A percentile compares a stretch with the other conserved stretches of the same genome.
These are phyloP conservation scores for Blastobotrys persicus DNA, from an alignment of 1,139 yeast species.

Conservation along the genomic window DNA sequence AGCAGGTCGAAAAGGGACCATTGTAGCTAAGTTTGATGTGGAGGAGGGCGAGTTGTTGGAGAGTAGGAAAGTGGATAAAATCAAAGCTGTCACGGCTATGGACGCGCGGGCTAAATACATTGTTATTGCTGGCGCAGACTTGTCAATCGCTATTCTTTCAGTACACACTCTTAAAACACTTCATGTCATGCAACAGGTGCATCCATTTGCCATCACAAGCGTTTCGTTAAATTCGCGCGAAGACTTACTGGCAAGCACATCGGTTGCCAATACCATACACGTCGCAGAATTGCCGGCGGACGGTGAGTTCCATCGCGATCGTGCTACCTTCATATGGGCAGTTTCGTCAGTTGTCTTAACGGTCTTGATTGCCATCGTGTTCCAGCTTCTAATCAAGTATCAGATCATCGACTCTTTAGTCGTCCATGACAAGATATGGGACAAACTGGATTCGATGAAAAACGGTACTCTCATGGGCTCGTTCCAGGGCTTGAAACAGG, in stretches of 20 bases:
- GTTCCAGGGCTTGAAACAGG: no score
- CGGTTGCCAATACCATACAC: conserved; percentile 75
- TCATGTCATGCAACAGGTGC: conserved; percentile 58
- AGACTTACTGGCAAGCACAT: conserved; percentile 64
- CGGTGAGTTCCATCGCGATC: conserved; percentile 43
- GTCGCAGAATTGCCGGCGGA: conserved; percentile 58
- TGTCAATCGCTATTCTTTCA: conserved; percentile 58
- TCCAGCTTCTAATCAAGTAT: conserved; percentile 42
- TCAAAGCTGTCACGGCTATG: conserved; percentile 68
- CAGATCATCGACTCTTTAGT: conserved; percentile 41
- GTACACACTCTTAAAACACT: conserved; percentile 51
- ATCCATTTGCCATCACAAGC: conserved; percentile 76
- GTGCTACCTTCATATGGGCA: conserved; percentile 47
- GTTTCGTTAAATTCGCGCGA: conserved; percentile 72
- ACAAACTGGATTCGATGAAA: conserved; percentile 1
- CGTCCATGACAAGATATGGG: conserved; percentile 2
- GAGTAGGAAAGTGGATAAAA: conserved; percentile 19
- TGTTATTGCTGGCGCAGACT: conserved; percentile 76
- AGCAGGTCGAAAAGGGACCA: conserved; percentile 32
- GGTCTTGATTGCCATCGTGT: conserved; percentile 39
- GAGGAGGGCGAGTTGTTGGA: conserved; percentile 29
- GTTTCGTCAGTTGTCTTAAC: conserved; percentile 48
- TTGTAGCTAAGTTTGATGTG: conserved; percentile 43
- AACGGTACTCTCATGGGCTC: no score
- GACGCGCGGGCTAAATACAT: conserved; percentile 54